phyloP scores from a whole-genome alignment of 1,139 yeast genomes.

The Cylindricascospora bacillispora region DNA sequence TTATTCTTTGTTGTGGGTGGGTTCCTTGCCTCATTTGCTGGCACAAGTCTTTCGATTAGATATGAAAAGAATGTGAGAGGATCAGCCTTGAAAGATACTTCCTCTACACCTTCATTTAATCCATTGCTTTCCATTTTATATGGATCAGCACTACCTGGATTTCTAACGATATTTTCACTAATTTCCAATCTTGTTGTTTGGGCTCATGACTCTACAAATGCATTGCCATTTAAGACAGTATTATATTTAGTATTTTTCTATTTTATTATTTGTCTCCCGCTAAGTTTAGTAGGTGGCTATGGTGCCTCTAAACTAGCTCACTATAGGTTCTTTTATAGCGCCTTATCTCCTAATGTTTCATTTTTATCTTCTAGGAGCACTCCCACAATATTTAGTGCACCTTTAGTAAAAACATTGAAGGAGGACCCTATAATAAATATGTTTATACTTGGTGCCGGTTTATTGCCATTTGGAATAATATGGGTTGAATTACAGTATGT shows the following conservation, averaged over 20 bases:
- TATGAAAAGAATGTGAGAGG: constrained; percentile 9
- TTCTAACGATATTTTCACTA: constrained; percentile 40
- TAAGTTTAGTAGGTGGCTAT: constrained; percentile 61
- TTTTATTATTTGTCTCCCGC: constrained; percentile 55
- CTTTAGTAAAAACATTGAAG: neutral
- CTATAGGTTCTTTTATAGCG: neutral
- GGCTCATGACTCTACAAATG: constrained; percentile 65
- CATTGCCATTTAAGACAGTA: constrained; percentile 65
- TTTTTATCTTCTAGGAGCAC: neutral
- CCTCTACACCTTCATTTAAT: constrained; percentile 3
- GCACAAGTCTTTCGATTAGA: constrained; percentile 28
- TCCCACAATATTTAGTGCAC: too few species aligned
- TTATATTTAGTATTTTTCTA: constrained; percentile 46
- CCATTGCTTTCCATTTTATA: constrained; percentile 34
- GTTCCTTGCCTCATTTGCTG: constrained; percentile 57
- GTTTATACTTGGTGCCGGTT: constrained; percentile 6
- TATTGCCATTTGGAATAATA: constrained; percentile 18
- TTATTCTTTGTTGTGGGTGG: constrained; percentile 58
- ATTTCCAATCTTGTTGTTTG: constrained; percentile 57
- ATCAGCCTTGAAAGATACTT: constrained; percentile 3
- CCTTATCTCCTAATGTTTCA: neutral
- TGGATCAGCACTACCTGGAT: constrained; percentile 50
- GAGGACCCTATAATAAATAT: constrained; percentile 3
- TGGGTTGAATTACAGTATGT: constrained; percentile 65
- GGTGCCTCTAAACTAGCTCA: constrained; percentile 32